Conservation (phyloP, 805 yeast species). For the Suhomyces sp. region DNA sequence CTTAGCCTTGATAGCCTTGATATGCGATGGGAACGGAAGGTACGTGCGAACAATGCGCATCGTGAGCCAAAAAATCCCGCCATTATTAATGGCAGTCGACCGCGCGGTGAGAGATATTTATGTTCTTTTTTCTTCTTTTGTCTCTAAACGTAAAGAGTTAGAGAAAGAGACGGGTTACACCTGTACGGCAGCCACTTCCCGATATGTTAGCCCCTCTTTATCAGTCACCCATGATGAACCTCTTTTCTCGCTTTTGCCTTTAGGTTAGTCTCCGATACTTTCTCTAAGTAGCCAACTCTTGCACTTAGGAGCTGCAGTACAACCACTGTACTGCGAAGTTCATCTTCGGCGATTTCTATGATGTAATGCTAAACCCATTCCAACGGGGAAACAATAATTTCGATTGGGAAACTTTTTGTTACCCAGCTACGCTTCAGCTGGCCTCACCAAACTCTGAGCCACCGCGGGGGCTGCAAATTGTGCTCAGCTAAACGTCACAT, state of each 20-base stretch:
- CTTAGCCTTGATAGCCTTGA: not conserved
- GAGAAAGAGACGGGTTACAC: not conserved
- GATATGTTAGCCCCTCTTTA: not conserved
- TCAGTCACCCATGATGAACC: not conserved
- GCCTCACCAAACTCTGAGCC: not conserved
- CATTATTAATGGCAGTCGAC: not conserved
- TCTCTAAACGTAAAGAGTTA: conserved; percentile 1
- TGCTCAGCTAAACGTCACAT: not conserved
- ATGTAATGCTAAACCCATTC: not conserved
- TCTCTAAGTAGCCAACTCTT: not conserved
- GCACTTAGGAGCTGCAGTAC: not conserved
- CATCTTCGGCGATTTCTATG: not conserved
- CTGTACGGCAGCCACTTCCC: not conserved
- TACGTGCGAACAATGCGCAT: not conserved
- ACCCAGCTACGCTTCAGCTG: not conserved
- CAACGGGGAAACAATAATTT: not conserved
- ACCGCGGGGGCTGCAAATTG: not conserved
- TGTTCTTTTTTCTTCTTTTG: not conserved
- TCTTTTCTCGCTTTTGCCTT: not conserved
- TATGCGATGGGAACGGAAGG: not conserved
- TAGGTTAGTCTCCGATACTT: not conserved
- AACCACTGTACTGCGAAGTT: not conserved
- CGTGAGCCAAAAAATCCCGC: not conserved
- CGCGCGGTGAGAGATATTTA: not conserved
- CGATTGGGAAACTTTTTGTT: not conserved